Conservation (phyloP, 495 filamentous ascomycete species). For the Talaromyces nanjingensis region DNA sequence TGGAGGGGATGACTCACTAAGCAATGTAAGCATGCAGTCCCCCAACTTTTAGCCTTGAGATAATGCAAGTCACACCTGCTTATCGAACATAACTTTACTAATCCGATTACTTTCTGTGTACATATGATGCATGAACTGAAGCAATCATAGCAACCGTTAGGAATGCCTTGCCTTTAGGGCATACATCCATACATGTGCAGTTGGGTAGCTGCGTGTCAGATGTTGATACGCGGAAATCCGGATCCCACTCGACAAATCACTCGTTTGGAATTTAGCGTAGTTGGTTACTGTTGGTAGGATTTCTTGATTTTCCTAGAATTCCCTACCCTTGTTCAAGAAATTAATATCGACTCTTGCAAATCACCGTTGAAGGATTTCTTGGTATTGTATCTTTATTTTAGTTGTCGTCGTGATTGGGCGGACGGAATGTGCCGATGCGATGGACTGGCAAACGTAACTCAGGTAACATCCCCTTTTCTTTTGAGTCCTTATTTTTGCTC, state of each 20-base stretch:
- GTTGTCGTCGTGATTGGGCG: background rate
- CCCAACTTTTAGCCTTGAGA: background rate
- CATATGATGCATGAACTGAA: background rate
- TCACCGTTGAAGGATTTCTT: background rate
- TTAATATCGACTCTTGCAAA: background rate
- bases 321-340: background rate
- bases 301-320: background rate
- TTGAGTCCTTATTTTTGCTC: background rate
- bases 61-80: background rate
- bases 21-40: background rate
- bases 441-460: background rate
- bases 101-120: background rate
- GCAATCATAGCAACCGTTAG: background rate
- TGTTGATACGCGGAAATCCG: conserved; percentile 1
- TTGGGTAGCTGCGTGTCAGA: conserved; percentile 1
- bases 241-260: background rate
- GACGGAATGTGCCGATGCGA: background rate
- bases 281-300: background rate
- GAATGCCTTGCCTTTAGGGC: background rate
- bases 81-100: background rate
- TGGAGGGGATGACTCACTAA: background rate
- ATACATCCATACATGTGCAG: background rate
- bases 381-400: background rate
- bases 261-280: background rate
- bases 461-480: background rate